Evolutionary conservation across 345 rosid species (phyloP).

Genomic region (Brassica juncea): DNA sequence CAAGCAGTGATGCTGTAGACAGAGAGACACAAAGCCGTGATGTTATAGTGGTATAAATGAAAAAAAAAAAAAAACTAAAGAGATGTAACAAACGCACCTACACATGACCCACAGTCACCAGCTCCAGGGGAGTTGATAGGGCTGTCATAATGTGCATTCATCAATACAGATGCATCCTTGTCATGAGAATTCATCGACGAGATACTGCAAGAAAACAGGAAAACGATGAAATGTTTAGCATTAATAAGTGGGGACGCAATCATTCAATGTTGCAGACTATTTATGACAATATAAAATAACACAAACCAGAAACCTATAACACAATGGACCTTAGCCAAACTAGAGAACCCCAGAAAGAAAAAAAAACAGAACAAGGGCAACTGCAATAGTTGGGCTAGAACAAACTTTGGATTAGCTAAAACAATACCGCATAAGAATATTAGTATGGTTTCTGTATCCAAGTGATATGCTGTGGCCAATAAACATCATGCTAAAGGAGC

Average conservation of each 20-base stretch:
- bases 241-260: slow-evolving; percentile 30
- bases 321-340: background rate
- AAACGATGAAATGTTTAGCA: background rate
- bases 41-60: slow-evolving; percentile 2
- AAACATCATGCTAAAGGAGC: slow-evolving; percentile 91
- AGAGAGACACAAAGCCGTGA: slow-evolving; percentile 23
- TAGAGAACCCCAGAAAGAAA: background rate
- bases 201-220: slow-evolving; percentile 51
- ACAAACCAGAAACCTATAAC: slow-evolving; percentile 7
- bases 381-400: background rate
- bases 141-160: slow-evolving; percentile 95
- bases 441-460: slow-evolving; percentile 89
- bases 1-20: slow-evolving; percentile 84
- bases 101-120: slow-evolving; percentile 96
- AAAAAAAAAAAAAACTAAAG: background rate
- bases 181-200: slow-evolving; percentile 67
- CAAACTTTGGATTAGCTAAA: background rate
- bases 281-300: too few relatives aligned
- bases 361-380: background rate
- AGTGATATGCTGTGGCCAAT: slow-evolving; percentile 80
- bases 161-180: slow-evolving; percentile 71
- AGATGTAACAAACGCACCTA: slow-evolving; percentile 58
- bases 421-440: slow-evolving; percentile 75
- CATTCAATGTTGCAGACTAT: slow-evolving; percentile 11
- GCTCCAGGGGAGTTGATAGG: slow-evolving; percentile 96